Evolutionary conservation across 805 yeast species (phyloP), one percentile per base, ranked within the genome.

Genomic region (Saccharomycopsis schoenii): DNA sequence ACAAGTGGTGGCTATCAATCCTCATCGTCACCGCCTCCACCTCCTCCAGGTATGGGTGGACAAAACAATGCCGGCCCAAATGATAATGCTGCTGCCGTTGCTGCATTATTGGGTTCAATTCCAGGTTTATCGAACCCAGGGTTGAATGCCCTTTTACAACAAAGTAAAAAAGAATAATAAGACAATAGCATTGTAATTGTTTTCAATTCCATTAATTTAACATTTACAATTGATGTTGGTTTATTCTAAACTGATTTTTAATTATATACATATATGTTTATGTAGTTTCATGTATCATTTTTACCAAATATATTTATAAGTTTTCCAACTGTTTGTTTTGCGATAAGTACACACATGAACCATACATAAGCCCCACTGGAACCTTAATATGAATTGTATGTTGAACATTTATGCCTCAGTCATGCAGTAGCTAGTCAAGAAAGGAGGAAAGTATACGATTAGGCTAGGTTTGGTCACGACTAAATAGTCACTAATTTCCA

Each of bases 41-140:
- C 58, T n/a, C 57, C 58, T 8, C 40, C 40, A 8, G 50, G 40
- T 19, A 47, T 40, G 36, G 41, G 51, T 3, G 52, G 11, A 12
- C 37, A 43, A 36, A 43, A 37, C 21, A 14, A 54, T 12, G 29
- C 55, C 10, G 39, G 56, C 15, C 15, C 37, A 15, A 37, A 42
- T 36, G 52, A 57, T 37, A 60, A 57, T 34, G 58, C 58, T 4
- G 62, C 65, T 50, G 62, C 62, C 2, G 65, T 62, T n/a, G 59
- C 62, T 51, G 65, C 65, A 1, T 60, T 62, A 34, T 58, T 62
- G 42, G 60, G 62, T 10, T 57, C 61, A 2, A 62, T 62, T 58
- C 62, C 62, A 6, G 65, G 65, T 2, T 50, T 62, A n/a, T 39
- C 60, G 3, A 54, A 52, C 39, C 58, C 58, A n/a, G 62, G 60